These are phyloP conservation scores for Chaetoscypha palmicola DNA, from an alignment of 2,329 filamentous ascomycete species.

Conservation along the genomic window DNA sequence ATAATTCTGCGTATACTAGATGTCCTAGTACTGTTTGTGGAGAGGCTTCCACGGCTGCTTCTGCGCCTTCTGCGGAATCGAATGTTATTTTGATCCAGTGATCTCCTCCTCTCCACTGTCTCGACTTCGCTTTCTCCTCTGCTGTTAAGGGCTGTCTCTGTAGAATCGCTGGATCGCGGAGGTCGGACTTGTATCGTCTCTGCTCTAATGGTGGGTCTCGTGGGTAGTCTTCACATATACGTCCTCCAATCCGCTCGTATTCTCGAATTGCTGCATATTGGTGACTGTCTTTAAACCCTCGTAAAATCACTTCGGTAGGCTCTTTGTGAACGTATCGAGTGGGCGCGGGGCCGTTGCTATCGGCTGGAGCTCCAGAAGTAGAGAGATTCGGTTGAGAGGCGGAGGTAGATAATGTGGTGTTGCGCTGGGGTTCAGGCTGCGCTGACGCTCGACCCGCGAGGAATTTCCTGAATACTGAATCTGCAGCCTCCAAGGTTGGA, in stretches of 20 bases:
- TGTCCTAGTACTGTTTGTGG: slow-evolving; percentile 66
- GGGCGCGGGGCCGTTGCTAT: slow-evolving; percentile 21
- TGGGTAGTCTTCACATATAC: slow-evolving; percentile 89
- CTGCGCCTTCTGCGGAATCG: slow-evolving; percentile 64
- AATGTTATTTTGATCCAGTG: slow-evolving; percentile 92
- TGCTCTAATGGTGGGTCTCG: slow-evolving; percentile 69
- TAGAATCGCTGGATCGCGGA: slow-evolving; percentile 65
- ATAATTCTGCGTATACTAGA: slow-evolving; percentile 64
- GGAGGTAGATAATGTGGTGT: slow-evolving; percentile 24
- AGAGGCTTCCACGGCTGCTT: slow-evolving; percentile 61
- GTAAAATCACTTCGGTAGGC: slow-evolving; percentile 74
- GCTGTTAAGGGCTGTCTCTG: slow-evolving; percentile 57
- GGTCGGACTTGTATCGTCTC: slow-evolving; percentile 65
- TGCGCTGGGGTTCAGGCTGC: slow-evolving; percentile 30
- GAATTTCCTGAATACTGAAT: slow-evolving; percentile 55
- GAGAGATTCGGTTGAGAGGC: slow-evolving; percentile 31
- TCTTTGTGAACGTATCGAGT: slow-evolving; percentile 37
- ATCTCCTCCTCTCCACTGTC: slow-evolving; percentile 72
- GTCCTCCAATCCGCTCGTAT: slow-evolving; percentile 79
- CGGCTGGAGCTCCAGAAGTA: slow-evolving; percentile 30
- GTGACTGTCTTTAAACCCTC: slow-evolving; percentile 64
- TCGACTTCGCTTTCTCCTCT: slow-evolving; percentile 71
- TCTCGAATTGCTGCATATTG: slow-evolving; percentile 84
- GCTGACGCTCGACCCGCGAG: slow-evolving; percentile 37
- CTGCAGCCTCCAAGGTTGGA: slow-evolving; percentile 53